Percentiles rank a stretch among this genome's conserved stretches.
These are phyloP conservation scores for Iodosphaeria phyllophila DNA, from an alignment of 2,329 filamentous ascomycete species.

Conservation along the genomic window DNA sequence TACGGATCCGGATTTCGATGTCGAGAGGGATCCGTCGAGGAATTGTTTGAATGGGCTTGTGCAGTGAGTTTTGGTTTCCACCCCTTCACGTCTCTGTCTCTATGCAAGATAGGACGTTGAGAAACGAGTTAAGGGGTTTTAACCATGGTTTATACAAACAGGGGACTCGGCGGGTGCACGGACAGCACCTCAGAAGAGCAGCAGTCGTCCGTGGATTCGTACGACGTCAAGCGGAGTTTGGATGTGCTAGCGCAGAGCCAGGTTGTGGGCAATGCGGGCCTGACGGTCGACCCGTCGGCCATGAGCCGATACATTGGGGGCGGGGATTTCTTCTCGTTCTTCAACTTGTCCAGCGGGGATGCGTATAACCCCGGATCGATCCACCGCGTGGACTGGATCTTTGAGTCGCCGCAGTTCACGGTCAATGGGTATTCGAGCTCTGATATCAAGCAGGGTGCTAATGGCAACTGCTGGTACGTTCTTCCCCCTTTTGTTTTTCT, in stretches of 20 bases:
- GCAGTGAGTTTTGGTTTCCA: too few species aligned
- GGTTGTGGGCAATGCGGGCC: conserved; percentile 6
- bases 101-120: too few species aligned
- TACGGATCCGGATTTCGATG: conserved; percentile 24
- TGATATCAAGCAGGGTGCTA: conserved; percentile 23
- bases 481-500: too few species aligned
- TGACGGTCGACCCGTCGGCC: conserved; percentile 7
- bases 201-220: conserved; percentile 2
- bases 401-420: conserved; percentile 20
- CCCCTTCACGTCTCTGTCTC: too few species aligned
- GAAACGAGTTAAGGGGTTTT: too few species aligned
- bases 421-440: conserved; percentile 20
- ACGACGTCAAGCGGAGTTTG: conserved; percentile 8
- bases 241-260: conserved; percentile 7
- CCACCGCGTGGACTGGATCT: conserved; percentile 24
- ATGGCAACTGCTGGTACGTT: conserved; percentile 61
- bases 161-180: too few species aligned
- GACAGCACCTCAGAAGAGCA: conserved; percentile 4
- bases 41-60: conserved; percentile 16
- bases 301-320: conserved; percentile 6
- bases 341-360: conserved; percentile 4
- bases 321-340: conserved; percentile 1
- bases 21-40: conserved; percentile 16
- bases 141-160: too few species aligned
- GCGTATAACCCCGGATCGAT: conserved; percentile 17